These are phyloP conservation scores for Leccinum boreale DNA, from an alignment of 768 basidiomycete species.

Conservation along the genomic window DNA sequence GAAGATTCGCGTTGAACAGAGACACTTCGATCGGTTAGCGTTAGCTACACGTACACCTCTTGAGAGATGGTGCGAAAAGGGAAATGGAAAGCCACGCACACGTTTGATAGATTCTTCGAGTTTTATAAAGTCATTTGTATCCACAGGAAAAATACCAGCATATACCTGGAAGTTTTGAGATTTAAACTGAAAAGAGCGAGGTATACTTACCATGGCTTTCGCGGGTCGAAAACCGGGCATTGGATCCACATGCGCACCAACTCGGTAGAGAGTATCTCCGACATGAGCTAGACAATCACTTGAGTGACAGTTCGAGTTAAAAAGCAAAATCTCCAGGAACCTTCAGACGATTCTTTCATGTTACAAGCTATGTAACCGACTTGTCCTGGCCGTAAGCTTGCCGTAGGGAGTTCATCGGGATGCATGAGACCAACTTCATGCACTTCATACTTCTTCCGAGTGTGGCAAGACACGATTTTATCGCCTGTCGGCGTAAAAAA, in stretches of 20 bases:
- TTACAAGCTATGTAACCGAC: slow-evolving; percentile 91
- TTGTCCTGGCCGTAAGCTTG: slow-evolving; percentile 68
- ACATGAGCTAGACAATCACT: slow-evolving; percentile 63
- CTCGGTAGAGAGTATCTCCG: slow-evolving; percentile 86
- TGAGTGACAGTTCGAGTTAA: neutral
- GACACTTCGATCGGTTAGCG: slow-evolving; percentile 84
- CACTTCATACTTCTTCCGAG: slow-evolving; percentile 86
- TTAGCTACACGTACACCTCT: slow-evolving; percentile 48
- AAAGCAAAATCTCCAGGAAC: slow-evolving; percentile 35
- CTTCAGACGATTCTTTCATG: slow-evolving; percentile 97
- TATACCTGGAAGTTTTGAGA: slow-evolving; percentile 60
- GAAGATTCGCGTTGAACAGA: slow-evolving; percentile 91
- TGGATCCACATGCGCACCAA: slow-evolving; percentile 70
- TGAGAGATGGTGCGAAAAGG: slow-evolving; percentile 6
- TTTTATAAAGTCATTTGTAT: slow-evolving; percentile 87
- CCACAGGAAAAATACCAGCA: slow-evolving; percentile 92
- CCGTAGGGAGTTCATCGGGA: slow-evolving; percentile 81
- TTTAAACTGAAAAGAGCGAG: neutral
- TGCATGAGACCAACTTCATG: slow-evolving; percentile 86
- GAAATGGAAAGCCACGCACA: slow-evolving; percentile 41
- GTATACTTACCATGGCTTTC: slow-evolving; percentile 78
- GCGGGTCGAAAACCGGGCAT: slow-evolving; percentile 90
- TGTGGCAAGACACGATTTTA: slow-evolving; percentile 81
- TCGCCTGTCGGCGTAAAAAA: slow-evolving; percentile 55
- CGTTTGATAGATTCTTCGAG: slow-evolving; percentile 94